A percentile compares a stretch with the other conserved stretches of the same genome.
Conservation (phyloP, 2,329 filamentous ascomycete genomes). For the Cladophialophora chaetospira region DNA sequence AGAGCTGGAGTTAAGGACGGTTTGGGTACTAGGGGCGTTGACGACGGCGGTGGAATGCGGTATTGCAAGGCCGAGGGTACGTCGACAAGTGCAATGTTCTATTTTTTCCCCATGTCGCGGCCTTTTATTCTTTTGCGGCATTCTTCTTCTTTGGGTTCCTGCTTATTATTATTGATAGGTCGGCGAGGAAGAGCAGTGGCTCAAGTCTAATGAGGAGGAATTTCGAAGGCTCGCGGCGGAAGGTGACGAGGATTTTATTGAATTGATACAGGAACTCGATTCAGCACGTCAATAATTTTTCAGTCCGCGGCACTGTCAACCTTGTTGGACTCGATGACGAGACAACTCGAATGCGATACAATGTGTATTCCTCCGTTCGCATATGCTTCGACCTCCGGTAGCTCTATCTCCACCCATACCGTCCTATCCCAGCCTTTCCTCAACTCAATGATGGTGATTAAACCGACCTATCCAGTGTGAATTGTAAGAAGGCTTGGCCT, state of each 20-base stretch:
- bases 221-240: slow-evolving; percentile 18
- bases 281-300: slow-evolving; percentile 1
- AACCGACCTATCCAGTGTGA: slow-evolving; percentile 2
- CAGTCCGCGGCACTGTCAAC: slow-evolving; percentile 2
- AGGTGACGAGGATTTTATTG: slow-evolving; percentile 23
- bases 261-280: slow-evolving; percentile 21
- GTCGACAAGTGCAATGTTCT: too few species aligned
- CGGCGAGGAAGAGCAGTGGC: slow-evolving; percentile 23
- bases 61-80: slow-evolving; percentile 23
- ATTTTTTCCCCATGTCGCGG: not conserved
- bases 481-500: slow-evolving; percentile 20
- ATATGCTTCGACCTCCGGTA: not conserved
- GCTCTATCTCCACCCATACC: not conserved
- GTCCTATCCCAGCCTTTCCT: not conserved
- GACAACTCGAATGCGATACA: not conserved
- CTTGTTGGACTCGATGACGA: not conserved
- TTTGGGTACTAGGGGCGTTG: slow-evolving; percentile 23
- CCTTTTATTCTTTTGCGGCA: not conserved
- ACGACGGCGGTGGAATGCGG: slow-evolving; percentile 26
- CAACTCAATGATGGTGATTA: slow-evolving; percentile 3
- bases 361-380: not conserved
- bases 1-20: slow-evolving; percentile 16
- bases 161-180: slow-evolving; percentile 13
- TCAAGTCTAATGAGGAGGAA: slow-evolving; percentile 16
- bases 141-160: not conserved